A percentile compares a stretch with the other conserved stretches of the same genome.
Conservation (phyloP, 2,329 filamentous ascomycete species). For the Exutisphaerella laricina region DNA sequence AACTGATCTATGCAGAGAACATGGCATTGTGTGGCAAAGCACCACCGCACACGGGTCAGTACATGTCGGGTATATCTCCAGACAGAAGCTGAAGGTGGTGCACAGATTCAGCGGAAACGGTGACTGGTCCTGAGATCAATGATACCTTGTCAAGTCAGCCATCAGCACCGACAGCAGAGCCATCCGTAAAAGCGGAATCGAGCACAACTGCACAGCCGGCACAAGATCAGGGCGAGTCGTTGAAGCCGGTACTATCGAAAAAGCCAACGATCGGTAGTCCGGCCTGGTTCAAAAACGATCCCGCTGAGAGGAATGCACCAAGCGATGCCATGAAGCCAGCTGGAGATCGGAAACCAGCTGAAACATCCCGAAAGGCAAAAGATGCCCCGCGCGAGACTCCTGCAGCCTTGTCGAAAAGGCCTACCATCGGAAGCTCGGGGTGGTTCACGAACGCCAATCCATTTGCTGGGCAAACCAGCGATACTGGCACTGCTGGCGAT, state of each 20-base stretch:
- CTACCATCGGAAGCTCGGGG: conserved; percentile 17
- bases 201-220: neutral
- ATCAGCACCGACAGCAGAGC: too few relatives aligned
- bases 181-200: neutral
- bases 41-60: conserved; percentile 17
- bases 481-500: conserved; percentile 1
- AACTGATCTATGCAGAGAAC: conserved; percentile 6
- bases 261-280: neutral
- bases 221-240: neutral
- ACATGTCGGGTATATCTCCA: neutral
- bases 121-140: neutral
- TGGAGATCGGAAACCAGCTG: neutral
- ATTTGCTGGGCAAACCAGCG: conserved; percentile 6
- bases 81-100: conserved; percentile 2
- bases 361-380: neutral
- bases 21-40: conserved; percentile 17
- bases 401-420: conserved; percentile 6
- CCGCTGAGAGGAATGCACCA: neutral
- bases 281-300: neutral
- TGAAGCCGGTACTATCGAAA: neutral
- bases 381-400: neutral
- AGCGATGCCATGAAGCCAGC: neutral
- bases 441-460: conserved; percentile 22
- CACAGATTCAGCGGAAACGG: conserved; percentile 3
- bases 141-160: neutral